A percentile compares a stretch with the other conserved stretches of the same genome.
Conservation (phyloP, 352 stramenopile genomes). For the Phytophthora multivora region DNA sequence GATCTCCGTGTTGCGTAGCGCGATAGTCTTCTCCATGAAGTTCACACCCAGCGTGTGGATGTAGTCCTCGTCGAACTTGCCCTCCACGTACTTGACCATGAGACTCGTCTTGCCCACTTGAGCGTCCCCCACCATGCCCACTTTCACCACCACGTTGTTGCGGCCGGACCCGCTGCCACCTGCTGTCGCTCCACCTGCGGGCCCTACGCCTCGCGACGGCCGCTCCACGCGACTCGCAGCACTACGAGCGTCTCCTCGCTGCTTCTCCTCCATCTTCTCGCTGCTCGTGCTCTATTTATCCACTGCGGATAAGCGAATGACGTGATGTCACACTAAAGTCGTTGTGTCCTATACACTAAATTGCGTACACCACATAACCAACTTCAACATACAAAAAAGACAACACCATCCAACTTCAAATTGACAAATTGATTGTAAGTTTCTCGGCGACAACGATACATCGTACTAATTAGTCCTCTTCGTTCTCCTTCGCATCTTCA, state of each 20-base stretch:
- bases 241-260: slow-evolving; percentile 27
- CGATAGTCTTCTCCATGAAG: slow-evolving; percentile 97
- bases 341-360: neutral
- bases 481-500: neutral
- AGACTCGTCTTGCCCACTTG: slow-evolving; percentile 96
- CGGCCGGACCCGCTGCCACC: slow-evolving; percentile 45
- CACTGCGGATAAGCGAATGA: neutral
- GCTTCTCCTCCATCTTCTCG: slow-evolving; percentile 38
- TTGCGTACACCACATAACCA: neutral
- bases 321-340: neutral
- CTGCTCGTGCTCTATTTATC: slow-evolving; percentile 3
- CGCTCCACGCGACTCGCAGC: slow-evolving; percentile 22
- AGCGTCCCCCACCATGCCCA: slow-evolving; percentile 94
- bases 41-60: slow-evolving; percentile 96
- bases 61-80: slow-evolving; percentile 96
- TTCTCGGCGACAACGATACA: too few relatives aligned
- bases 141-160: slow-evolving; percentile 92
- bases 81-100: slow-evolving; percentile 97
- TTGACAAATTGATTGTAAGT: too few relatives aligned
- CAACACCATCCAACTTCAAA: too few relatives aligned
- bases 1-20: slow-evolving; percentile 93
- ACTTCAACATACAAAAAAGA: neutral
- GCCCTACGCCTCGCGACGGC: slow-evolving; percentile 37
- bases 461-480: too few relatives aligned
- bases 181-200: slow-evolving; percentile 21